Evolutionary conservation across 371 early-diverging fungal species (phyloP).

Genomic region (Amoeboaphelidium protococcarum): DNA sequence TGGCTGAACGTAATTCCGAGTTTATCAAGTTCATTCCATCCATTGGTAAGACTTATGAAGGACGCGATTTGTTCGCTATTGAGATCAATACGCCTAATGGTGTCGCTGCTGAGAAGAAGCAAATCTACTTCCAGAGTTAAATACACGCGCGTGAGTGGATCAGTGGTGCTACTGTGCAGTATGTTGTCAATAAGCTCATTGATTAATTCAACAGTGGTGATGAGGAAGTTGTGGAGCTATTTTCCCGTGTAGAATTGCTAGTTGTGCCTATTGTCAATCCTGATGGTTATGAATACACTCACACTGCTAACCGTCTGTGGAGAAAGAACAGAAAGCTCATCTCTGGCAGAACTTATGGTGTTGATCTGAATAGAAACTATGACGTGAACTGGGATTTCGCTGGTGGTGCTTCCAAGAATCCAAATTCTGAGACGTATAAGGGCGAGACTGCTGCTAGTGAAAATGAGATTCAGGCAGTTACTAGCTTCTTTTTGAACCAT

Average conservation of each 20-base stretch:
- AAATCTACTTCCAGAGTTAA: slow-evolving; percentile 21
- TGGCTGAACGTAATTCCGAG: slow-evolving; percentile 14
- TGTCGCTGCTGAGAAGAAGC: slow-evolving; percentile 10
- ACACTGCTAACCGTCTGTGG: slow-evolving; percentile 22
- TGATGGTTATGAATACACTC: slow-evolving; percentile 28
- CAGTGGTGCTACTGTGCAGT: slow-evolving; percentile 18
- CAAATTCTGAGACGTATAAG: slow-evolving; percentile 22
- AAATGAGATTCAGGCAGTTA: slow-evolving; percentile 23
- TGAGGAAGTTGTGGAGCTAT: slow-evolving; percentile 8
- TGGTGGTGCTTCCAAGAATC: slow-evolving; percentile 20
- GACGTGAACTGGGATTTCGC: slow-evolving; percentile 21
- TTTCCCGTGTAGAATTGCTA: slow-evolving; percentile 16
- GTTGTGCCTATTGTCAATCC: slow-evolving; percentile 26
- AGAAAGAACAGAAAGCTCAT: slow-evolving; percentile 25
- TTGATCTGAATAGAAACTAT: slow-evolving; percentile 4
- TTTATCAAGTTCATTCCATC: slow-evolving; percentile 14
- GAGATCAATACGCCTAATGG: slow-evolving; percentile 7
- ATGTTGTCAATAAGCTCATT: slow-evolving; percentile 16
- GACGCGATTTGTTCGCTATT: slow-evolving; percentile 22
- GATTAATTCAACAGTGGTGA: slow-evolving; percentile 14
- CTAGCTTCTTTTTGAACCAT: slow-evolving; percentile 15
- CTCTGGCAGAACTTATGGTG: slow-evolving; percentile 10
- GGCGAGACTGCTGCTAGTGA: slow-evolving; percentile 23
- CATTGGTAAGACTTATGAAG: slow-evolving; percentile 21
- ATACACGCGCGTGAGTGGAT: slow-evolving; percentile 32